Base-by-base conservation (phyloP, 306 rosid species). In the Parietaria judaica region DNA sequence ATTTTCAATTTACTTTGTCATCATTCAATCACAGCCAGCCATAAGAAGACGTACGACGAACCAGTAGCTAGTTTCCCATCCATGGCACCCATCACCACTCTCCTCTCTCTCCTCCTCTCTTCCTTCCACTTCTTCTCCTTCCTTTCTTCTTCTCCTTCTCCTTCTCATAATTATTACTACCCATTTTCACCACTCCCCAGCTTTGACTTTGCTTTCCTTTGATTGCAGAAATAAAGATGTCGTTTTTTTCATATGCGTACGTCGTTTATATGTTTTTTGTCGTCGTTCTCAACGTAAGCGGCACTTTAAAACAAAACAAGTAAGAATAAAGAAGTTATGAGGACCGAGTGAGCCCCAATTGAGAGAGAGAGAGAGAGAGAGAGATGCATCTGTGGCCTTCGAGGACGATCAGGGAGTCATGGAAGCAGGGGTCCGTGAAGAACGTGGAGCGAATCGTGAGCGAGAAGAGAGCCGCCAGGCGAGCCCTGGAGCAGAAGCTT, bases 71-170 rank as follows among this genome's bases (percentile, higher is more conserved):
- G 6, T 41, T 41, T 41, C 45, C 9, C 0, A 49, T 6, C 17
- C 11, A 74, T 74, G 78, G 74, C 70, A 44, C 78, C 78, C 11
- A 44, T 74, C 61, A 63, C 70, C 17, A 68, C 65, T 45, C 50
- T 74, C 37, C 14, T 68, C 70, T 63, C 15, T 56, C 54, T 56
- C 53, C 54, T 56, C 53, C 64, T 64, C 16, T 68, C 16, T 10
- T 64, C 51, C 36, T 23, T 10, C 31, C 68, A 63, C 58, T 43
- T 11, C 11, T 44, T 14, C 56, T 68, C 53, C 13, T 10, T 6
- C 17, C n/a, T n/a, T 50, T 36, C 73, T 66, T 14, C 36, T 38
- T 8, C 37, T 8, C 36, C 74, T 3, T 55, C n/a, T 52, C 43
- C 44, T 15, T n/a, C 68, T 35, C 43, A 58, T n/a, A 14, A 38